phyloP scores from a whole-genome alignment of 495 filamentous ascomycete genomes.

The Podospora didyma region DNA sequence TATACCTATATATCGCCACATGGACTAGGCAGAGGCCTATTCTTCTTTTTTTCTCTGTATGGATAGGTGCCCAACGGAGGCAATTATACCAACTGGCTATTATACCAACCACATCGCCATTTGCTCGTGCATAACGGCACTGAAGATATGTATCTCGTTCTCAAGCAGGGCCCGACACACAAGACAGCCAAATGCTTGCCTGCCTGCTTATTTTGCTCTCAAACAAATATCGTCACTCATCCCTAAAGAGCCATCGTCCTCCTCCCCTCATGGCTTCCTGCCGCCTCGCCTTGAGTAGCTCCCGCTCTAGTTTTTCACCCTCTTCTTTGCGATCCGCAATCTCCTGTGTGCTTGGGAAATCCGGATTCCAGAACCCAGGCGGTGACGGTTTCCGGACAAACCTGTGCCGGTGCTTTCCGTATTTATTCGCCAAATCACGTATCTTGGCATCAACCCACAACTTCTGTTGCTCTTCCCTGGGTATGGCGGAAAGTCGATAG shows the following conservation, averaged over 20 bases:
- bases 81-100: too few species aligned
- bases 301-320: constrained; percentile 53
- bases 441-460: constrained; percentile 65
- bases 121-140: too few species aligned
- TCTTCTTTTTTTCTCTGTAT: too few species aligned
- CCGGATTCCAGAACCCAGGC: constrained; percentile 84
- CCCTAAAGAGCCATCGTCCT: constrained; percentile 74
- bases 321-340: constrained; percentile 56
- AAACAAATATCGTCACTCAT: constrained; percentile 52
- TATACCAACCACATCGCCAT: too few species aligned
- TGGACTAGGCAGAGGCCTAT: too few species aligned
- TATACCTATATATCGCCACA: too few species aligned
- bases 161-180: too few species aligned
- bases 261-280: constrained; percentile 74
- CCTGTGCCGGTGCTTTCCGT: constrained; percentile 72
- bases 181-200: too few species aligned
- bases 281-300: constrained; percentile 68
- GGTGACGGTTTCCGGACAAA: constrained; percentile 68
- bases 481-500: constrained; percentile 44
- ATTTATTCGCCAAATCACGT: constrained; percentile 61
- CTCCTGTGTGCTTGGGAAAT: constrained; percentile 85
- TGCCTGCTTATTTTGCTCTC: too few species aligned
- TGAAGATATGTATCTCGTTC: too few species aligned
- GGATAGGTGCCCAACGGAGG: too few species aligned
- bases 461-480: constrained; percentile 46